Conservation (phyloP, 2,329 filamentous ascomycete genomes). For the Botrytis cinerea region DNA sequence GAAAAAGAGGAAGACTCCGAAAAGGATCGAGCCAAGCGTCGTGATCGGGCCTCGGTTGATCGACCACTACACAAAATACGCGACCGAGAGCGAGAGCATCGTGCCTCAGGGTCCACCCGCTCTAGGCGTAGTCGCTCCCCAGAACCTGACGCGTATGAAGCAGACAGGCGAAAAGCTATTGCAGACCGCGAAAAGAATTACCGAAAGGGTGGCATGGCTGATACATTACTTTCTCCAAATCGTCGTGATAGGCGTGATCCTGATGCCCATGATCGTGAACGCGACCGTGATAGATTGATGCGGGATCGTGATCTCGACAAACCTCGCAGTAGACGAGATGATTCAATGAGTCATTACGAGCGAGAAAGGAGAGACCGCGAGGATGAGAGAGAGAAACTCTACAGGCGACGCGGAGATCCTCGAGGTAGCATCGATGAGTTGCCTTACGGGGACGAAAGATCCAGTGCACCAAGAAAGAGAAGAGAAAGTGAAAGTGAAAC, state of each 20-base stretch:
- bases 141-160: conserved; percentile 93
- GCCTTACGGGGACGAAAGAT: conserved; percentile 79
- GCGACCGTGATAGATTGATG: conserved; percentile 38
- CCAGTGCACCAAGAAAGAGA: conserved; percentile 68
- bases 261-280: conserved; percentile 41
- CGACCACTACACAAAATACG: conserved; percentile 46
- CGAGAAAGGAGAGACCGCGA: conserved; percentile 86
- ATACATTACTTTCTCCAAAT: conserved; percentile 54
- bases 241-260: conserved; percentile 44
- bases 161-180: conserved; percentile 89
- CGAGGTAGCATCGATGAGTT: conserved; percentile 81
- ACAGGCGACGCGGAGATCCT: conserved; percentile 77
- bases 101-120: conserved; percentile 49
- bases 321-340: conserved; percentile 57
- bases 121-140: conserved; percentile 77
- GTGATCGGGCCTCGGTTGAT: conserved; percentile 55
- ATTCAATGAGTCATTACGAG: conserved; percentile 70
- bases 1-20: conserved; percentile 87
- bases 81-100: conserved; percentile 66
- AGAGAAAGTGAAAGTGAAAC: conserved; percentile 76
- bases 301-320: conserved; percentile 44
- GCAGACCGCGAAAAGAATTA: conserved; percentile 94
- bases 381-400: conserved; percentile 84
- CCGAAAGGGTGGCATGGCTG: conserved; percentile 74
- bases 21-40: conserved; percentile 60